phyloP scores from a whole-genome alignment of 768 basidiomycete genomes.

The Trametes cingulata region DNA sequence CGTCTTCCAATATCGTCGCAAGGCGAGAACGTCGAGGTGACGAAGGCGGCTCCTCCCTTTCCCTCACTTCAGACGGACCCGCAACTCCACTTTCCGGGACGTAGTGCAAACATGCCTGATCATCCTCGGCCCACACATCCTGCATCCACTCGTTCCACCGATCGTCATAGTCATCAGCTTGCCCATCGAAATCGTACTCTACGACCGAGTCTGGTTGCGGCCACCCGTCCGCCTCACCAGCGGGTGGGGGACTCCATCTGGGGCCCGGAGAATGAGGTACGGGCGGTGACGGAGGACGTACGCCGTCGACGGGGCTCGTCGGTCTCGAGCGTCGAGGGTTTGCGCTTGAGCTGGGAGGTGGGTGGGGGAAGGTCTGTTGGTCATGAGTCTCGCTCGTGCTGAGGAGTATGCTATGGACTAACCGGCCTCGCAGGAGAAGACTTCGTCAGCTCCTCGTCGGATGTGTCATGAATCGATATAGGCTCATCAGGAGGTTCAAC shows the following conservation, averaged over 20 bases:
- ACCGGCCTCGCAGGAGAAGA: slow-evolving; percentile 13
- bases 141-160: slow-evolving; percentile 7
- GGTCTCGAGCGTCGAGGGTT: slow-evolving; percentile 17
- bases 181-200: background rate
- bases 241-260: slow-evolving; percentile 3
- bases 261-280: background rate
- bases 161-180: slow-evolving; percentile 2
- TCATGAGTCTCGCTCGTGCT: slow-evolving; percentile 35
- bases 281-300: background rate
- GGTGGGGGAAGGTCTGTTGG: slow-evolving; percentile 26
- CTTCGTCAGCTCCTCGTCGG: slow-evolving; percentile 1
- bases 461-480: slow-evolving; percentile 17
- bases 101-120: slow-evolving; percentile 39
- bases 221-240: background rate
- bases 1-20: background rate
- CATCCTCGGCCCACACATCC: slow-evolving; percentile 17
- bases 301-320: slow-evolving; percentile 19
- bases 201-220: background rate
- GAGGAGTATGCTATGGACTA: background rate
- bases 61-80: background rate
- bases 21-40: background rate
- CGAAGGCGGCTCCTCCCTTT: background rate
- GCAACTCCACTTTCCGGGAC: slow-evolving; percentile 27
- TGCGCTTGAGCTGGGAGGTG: slow-evolving; percentile 35
- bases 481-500: slow-evolving; percentile 1